These are phyloP conservation scores for Gracilariopsis chorda DNA, from an alignment of 23 red algal species.

Conservation along the genomic window DNA sequence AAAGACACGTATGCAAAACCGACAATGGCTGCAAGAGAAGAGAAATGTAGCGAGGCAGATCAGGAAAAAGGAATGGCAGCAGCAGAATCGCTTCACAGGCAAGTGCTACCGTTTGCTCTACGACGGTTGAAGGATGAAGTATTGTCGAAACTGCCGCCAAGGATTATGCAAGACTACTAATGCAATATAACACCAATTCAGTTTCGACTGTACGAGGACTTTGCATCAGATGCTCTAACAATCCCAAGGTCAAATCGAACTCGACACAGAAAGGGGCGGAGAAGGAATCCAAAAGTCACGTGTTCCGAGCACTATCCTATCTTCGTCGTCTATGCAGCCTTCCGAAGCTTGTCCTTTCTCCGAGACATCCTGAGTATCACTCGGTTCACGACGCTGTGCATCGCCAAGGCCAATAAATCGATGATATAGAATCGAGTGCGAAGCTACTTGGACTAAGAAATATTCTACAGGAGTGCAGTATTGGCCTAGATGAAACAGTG, in stretches of 20 bases:
- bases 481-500: conserved; percentile 27
- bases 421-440: conserved; percentile 70
- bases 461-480: conserved; percentile 80
- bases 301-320: conserved; percentile 77
- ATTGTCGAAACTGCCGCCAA: conserved; percentile 87
- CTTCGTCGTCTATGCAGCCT: conserved; percentile 84
- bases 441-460: conserved; percentile 75
- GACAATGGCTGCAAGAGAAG: conserved; percentile 71
- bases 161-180: conserved; percentile 96
- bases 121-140: conserved; percentile 96
- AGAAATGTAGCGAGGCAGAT: conserved; percentile 66
- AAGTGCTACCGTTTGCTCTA: conserved; percentile 95
- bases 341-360: conserved; percentile 75
- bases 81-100: conserved; percentile 86
- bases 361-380: conserved; percentile 30
- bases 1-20: conserved; percentile 86
- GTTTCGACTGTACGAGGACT: conserved; percentile 82
- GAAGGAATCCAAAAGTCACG: conserved; percentile 19
- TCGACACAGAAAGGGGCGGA: not conserved
- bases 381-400: conserved; percentile 29
- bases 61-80: conserved; percentile 75
- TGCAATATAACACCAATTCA: conserved; percentile 84
- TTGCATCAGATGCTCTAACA: conserved; percentile 33
- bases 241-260: not conserved
- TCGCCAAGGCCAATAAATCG: conserved; percentile 29